Evolutionary conservation across 1,284 basidiomycete genomes (phyloP).

Genomic region (Acaromyces ingoldii): DNA sequence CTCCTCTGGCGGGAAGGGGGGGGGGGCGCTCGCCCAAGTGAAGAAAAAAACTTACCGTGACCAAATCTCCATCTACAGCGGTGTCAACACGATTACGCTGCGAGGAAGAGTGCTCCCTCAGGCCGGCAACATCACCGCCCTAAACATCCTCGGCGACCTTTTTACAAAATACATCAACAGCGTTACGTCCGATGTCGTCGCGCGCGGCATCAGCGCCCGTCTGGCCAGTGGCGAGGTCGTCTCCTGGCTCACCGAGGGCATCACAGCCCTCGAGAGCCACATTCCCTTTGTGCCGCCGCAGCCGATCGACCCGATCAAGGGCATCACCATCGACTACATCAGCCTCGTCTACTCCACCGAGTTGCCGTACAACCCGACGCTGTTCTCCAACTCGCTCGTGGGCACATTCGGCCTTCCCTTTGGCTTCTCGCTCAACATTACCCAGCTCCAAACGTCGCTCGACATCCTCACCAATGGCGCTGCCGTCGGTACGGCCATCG

Average conservation of each 20-base stretch:
- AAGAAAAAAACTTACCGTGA: no score
- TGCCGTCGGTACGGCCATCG: constrained; percentile 55
- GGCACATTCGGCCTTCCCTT: constrained; percentile 68
- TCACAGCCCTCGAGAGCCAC: constrained; percentile 62
- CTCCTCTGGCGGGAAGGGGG: no score
- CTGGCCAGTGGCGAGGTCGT: constrained; percentile 60
- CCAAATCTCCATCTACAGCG: constrained; percentile 39
- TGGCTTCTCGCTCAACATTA: constrained; percentile 67
- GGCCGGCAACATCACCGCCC: constrained; percentile 55
- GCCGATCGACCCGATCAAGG: constrained; percentile 65
- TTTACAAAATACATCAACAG: constrained; percentile 73
- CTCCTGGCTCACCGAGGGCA: constrained; percentile 65
- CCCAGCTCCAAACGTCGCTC: constrained; percentile 61
- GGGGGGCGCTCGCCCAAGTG: no score
- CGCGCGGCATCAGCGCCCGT: constrained; percentile 59
- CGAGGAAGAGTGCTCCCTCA: constrained; percentile 62
- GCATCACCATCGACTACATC: constrained; percentile 64
- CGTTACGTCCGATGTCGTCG: constrained; percentile 61
- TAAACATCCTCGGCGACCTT: constrained; percentile 61
- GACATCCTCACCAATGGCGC: constrained; percentile 61
- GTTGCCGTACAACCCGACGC: constrained; percentile 62
- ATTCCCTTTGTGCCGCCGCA: constrained; percentile 60
- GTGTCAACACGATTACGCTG: constrained; percentile 63
- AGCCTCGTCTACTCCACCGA: constrained; percentile 60
- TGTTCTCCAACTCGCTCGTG: constrained; percentile 61